Evolutionary conservation across 495 filamentous ascomycete species (phyloP), one percentile per base, ranked within the genome.

Genomic region (Aspergillus biplanus): DNA sequence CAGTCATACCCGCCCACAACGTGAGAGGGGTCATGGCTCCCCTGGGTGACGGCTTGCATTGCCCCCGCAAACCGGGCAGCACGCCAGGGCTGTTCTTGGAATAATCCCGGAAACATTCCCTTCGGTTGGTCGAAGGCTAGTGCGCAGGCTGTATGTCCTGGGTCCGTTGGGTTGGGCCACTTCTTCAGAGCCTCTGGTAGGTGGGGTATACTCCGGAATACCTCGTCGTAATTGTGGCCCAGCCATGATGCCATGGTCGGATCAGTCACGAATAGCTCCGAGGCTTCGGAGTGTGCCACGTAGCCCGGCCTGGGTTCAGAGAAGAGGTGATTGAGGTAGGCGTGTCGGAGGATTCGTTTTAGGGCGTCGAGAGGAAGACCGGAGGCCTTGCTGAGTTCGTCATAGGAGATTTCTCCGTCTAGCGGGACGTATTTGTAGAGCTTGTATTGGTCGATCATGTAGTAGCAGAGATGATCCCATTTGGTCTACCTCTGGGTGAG

Each of bases 211-310:
- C 55, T 57, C 4, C 55, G 55, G 18, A 57, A 57, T 6, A 57
- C 55, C 55, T 57, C 55, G 8, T 57, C 55, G 39, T 57, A 57
- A n/a, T 57, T 57, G 18, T 57, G 55, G 35, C 55, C 55, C 1
- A 57, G 16, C 55, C 55, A 57, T 2, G 35, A 44, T 15, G 55
- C 55, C 55, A 57, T 46, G 3, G 15, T 18, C 13, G 35, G n/a
- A 6, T 57, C 16, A 7, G 55, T 57, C 33, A 46, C 55, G 2
- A 57, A 37, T 7, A 57, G 18, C 9, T n/a, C 35, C 0, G 55
- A 57, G 7, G 39, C 35, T 31, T 57, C 55, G 11, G 55, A 57
- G 37, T 57, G 55, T 12, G 55, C 55, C 35, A 57, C 35, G n/a
- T 57, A 46, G 21, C 55, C 55, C 16, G 55, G 55, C 33, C 39